Percentiles rank a stretch among this genome's conserved stretches.
Conservation (phyloP, 208 protist species). For the Herpetomonas tarakana region DNA sequence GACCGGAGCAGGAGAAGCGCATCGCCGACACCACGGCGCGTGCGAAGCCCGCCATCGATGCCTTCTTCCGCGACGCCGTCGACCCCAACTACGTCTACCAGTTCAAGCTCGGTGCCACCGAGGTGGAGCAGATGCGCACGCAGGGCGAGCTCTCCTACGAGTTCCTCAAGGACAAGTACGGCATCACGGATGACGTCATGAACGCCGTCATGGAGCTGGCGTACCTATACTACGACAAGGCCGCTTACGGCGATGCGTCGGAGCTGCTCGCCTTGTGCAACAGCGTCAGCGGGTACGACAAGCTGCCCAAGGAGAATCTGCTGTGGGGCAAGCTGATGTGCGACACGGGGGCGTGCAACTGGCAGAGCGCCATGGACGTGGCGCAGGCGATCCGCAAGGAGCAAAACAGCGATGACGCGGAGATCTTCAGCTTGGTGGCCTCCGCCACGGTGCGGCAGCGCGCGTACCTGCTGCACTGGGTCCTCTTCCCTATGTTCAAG, state of each 20-base stretch:
- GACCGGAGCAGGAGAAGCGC: slow-evolving; percentile 63
- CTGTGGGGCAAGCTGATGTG: slow-evolving; percentile 89
- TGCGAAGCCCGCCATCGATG: slow-evolving; percentile 59
- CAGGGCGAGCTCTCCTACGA: slow-evolving; percentile 74
- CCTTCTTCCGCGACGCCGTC: slow-evolving; percentile 67
- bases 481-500: slow-evolving; percentile 93
- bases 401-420: slow-evolving; percentile 70
- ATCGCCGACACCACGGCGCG: slow-evolving; percentile 50
- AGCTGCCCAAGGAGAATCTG: slow-evolving; percentile 43
- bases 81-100: slow-evolving; percentile 75
- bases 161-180: slow-evolving; percentile 56
- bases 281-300: slow-evolving; percentile 75
- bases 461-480: slow-evolving; percentile 89
- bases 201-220: slow-evolving; percentile 71
- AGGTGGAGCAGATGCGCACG: slow-evolving; percentile 69
- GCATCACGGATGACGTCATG: slow-evolving; percentile 72
- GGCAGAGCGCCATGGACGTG: slow-evolving; percentile 73
- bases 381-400: slow-evolving; percentile 66
- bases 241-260: slow-evolving; percentile 71
- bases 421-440: slow-evolving; percentile 55
- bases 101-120: slow-evolving; percentile 68
- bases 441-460: slow-evolving; percentile 67
- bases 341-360: slow-evolving; percentile 81
- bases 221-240: slow-evolving; percentile 86
- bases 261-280: slow-evolving; percentile 83